Base-by-base conservation (phyloP, 2,329 filamentous ascomycete species). In the Neocucurbitaria cava region DNA sequence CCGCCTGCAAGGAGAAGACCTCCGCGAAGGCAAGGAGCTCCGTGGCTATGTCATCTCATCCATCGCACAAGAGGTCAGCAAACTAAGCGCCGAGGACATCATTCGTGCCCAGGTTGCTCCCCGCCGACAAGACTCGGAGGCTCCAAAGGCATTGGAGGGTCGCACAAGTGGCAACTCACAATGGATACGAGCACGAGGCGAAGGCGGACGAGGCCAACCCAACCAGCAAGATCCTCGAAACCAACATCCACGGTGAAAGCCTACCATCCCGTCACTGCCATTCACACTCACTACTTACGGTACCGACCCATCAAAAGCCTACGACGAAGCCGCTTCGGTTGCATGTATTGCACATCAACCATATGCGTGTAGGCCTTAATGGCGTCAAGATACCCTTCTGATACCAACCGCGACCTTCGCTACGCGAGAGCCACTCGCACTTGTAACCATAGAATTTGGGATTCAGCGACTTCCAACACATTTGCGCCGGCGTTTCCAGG, bases 1-100 rank as follows among this genome's bases (percentile, higher is more conserved):
- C 77, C 84, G 86, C 38, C 81, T 95, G 13, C 88, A 93, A 74
- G 91, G 91, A 72, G 91, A 95, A 72, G 91, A 95, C 73, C 83
- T 86, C 64, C 82, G 82, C 43, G 91, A 95, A 72, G 88, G 91
- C 68, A 85, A 85, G 46, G 90, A 95, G 73, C 84, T 95, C 26
- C 85, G 90, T 54, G 83, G 84, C 63, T 90, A 89, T 66, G 87
- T 93, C 52, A 87, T 92, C 56, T 85, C 87, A 49, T 87, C 87
- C 3, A 90, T 94, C 62, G 85, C 90, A 11, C 85, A 88, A 65
- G 88, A 89, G 39, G 87, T 93, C 56, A 89, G 87, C 52, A 85
- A 87, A 59, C 84, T 91, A 44, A 88, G 31, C 83, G 87, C 44
- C 80, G 83, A 69, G 26, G 73, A 76, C 53, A 75, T 76, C 31